These are phyloP conservation scores for Oryza longistaminata DNA, from an alignment of 176 grass and related monocot species.

Conservation along the genomic window DNA sequence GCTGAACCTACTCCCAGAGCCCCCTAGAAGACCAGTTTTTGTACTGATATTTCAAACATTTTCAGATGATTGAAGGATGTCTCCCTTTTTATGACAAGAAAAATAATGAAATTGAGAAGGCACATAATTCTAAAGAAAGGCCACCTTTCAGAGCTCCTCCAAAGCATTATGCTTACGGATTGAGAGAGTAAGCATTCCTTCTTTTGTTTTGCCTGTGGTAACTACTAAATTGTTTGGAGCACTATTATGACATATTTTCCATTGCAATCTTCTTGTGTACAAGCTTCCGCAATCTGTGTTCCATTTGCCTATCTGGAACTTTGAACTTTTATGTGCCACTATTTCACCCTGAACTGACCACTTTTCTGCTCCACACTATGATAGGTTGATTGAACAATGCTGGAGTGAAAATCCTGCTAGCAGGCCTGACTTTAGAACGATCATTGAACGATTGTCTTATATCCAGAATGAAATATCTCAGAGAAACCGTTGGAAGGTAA, in stretches of 20 bases:
- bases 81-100: slow-evolving; percentile 72
- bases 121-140: slow-evolving; percentile 86
- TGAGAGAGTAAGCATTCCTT: slow-evolving; percentile 68
- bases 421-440: slow-evolving; percentile 74
- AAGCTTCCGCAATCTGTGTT: slow-evolving; percentile 3
- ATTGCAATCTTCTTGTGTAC: neutral
- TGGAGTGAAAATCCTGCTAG: slow-evolving; percentile 86
- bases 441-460: slow-evolving; percentile 57
- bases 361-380: neutral
- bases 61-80: slow-evolving; percentile 96
- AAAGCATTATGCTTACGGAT: slow-evolving; percentile 68
- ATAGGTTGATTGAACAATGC: slow-evolving; percentile 90
- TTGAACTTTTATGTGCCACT: neutral
- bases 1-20: neutral
- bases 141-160: slow-evolving; percentile 69
- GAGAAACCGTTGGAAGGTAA: slow-evolving; percentile 84
- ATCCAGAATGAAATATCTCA: slow-evolving; percentile 63
- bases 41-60: slow-evolving; percentile 17
- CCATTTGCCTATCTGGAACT: neutral
- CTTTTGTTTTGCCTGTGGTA: neutral
- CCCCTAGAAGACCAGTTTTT: neutral
- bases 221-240: slow-evolving; percentile 4
- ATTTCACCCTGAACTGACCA: slow-evolving; percentile 17
- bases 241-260: slow-evolving; percentile 14
- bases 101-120: slow-evolving; percentile 74